Conservation (phyloP, 768 basidiomycete species). For the Pulveroboletus frians region DNA sequence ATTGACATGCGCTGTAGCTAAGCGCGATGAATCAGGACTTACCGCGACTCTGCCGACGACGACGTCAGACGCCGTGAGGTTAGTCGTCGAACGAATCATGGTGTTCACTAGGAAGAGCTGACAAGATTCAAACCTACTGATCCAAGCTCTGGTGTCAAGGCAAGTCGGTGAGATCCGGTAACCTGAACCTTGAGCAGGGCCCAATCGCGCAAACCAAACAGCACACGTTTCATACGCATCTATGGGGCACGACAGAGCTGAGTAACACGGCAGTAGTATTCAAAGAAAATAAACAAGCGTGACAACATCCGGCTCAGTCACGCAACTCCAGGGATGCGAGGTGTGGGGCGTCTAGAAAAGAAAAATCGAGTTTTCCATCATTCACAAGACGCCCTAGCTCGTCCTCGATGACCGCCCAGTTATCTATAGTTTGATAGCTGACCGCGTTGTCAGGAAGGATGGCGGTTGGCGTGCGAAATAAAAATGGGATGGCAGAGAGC, state of each 20-base stretch:
- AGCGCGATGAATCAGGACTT: conserved; percentile 1
- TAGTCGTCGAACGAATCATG: conserved; percentile 31
- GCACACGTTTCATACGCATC: not conserved
- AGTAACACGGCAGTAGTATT: not conserved
- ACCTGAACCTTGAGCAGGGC: no score
- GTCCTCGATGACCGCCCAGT: conserved; percentile 19
- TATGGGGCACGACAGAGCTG: not conserved
- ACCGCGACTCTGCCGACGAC: conserved; percentile 39
- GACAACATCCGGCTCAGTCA: conserved; percentile 3
- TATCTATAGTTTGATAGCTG: not conserved
- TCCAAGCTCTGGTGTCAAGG: no score
- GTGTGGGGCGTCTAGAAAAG: conserved; percentile 20
- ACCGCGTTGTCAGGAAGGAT: not conserved
- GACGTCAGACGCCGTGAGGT: conserved; percentile 33
- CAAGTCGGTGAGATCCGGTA: no score
- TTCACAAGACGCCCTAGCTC: conserved; percentile 18
- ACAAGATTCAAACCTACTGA: not conserved
- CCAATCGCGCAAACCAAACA: not conserved
- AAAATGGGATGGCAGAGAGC: conserved; percentile 29
- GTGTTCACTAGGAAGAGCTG: not conserved
- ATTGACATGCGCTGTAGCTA: not conserved
- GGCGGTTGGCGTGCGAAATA: conserved; percentile 22
- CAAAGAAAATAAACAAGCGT: not conserved
- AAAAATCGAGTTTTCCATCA: conserved; percentile 24
- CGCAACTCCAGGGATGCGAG: conserved; percentile 13